These are phyloP conservation scores for Hypoxylon sp. DNA, from an alignment of 2,329 filamentous ascomycete genomes.

Conservation along the genomic window DNA sequence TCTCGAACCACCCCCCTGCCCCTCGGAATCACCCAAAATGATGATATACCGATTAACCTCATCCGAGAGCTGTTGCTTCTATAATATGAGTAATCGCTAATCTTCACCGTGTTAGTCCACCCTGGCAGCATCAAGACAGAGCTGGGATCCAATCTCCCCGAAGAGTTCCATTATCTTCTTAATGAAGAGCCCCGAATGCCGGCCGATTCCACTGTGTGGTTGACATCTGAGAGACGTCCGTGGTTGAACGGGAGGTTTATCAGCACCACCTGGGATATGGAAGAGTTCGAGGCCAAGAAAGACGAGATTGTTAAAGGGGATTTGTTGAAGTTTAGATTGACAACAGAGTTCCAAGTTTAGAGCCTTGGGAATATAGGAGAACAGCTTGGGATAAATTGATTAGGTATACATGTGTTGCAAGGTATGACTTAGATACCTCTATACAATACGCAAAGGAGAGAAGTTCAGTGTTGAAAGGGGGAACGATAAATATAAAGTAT, in stretches of 20 bases:
- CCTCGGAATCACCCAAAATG: background rate
- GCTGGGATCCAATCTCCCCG: constrained; percentile 53
- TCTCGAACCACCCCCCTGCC: background rate
- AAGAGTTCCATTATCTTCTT: constrained; percentile 41
- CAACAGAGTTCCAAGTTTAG: constrained; percentile 8
- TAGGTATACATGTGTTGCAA: background rate
- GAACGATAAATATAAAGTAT: background rate
- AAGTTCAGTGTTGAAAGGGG: background rate
- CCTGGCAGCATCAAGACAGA: constrained; percentile 61
- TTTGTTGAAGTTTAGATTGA: constrained; percentile 48
- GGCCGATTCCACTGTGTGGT: constrained; percentile 44
- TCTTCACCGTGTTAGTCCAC: constrained; percentile 51
- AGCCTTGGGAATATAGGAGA: background rate
- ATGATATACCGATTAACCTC: background rate
- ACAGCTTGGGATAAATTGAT: background rate
- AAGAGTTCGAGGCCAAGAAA: constrained; percentile 49
- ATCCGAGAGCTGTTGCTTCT: background rate
- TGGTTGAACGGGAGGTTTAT: constrained; percentile 49
- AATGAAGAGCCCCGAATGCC: constrained; percentile 49
- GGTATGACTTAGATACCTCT: background rate
- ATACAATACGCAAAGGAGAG: background rate
- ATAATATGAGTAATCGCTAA: background rate
- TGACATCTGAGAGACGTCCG: constrained; percentile 40
- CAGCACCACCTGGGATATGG: constrained; percentile 49
- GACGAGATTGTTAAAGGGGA: constrained; percentile 48